These are phyloP conservation scores for Lipomyces starkeyi DNA, from an alignment of 805 yeast genomes.

Conservation along the genomic window DNA sequence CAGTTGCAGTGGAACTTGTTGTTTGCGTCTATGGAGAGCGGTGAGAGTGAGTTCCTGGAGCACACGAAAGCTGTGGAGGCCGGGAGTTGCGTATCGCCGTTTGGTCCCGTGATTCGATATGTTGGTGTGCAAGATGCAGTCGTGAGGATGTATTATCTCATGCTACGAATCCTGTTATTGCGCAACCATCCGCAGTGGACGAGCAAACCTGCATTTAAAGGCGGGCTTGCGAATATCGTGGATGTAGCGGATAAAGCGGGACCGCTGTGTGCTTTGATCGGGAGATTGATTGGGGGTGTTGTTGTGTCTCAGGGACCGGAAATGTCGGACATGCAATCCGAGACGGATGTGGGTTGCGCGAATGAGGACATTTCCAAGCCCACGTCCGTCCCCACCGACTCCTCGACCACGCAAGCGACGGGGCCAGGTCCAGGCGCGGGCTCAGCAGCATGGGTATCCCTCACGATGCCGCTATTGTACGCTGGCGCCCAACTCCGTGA, in stretches of 20 bases:
- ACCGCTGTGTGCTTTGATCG: conserved; percentile 15
- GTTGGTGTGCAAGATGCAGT: conserved; percentile 11
- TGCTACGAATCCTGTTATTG: conserved; percentile 17
- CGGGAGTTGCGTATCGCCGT: conserved; percentile 8
- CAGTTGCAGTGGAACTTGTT: conserved; percentile 13
- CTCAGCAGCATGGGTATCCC: conserved; percentile 18
- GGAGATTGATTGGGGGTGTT: conserved; percentile 18
- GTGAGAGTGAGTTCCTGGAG: conserved; percentile 14
- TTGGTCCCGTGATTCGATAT: conserved; percentile 21
- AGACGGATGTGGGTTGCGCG: too few species aligned
- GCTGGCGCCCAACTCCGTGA: conserved; percentile 27
- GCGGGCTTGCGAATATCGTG: conserved; percentile 19
- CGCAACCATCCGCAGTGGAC: conserved; percentile 26
- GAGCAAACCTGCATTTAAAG: conserved; percentile 12
- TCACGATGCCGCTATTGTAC: conserved; percentile 23
- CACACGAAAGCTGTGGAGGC: conserved; percentile 9
- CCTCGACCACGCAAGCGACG: background rate
- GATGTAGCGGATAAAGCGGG: conserved; percentile 11
- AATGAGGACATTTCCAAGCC: too few species aligned
- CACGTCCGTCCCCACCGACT: too few species aligned
- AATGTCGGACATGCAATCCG: too few species aligned
- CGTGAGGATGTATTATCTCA: conserved; percentile 15
- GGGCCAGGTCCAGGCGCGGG: background rate
- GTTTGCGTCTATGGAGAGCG: background rate
- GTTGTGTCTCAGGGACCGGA: background rate